These are phyloP conservation scores for Apiotrichum brassicae DNA, from an alignment of 1,284 basidiomycete species.

Conservation along the genomic window DNA sequence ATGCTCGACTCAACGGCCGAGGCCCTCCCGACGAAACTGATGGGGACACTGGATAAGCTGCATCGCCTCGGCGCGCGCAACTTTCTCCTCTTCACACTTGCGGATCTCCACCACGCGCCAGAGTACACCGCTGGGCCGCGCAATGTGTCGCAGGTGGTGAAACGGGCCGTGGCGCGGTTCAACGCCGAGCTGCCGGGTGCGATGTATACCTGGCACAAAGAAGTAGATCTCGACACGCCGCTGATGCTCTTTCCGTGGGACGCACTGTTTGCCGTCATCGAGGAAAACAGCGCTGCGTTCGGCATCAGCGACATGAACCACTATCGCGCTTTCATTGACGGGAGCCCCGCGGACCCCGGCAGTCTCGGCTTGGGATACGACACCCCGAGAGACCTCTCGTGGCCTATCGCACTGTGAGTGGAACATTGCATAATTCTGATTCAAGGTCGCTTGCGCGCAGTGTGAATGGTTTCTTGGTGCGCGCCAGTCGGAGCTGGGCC, in stretches of 20 bases:
- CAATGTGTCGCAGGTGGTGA: background rate
- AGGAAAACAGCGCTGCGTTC: background rate
- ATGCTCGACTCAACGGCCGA: background rate
- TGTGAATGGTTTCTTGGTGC: constrained; percentile 2
- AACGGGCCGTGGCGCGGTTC: background rate
- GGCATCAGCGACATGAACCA: background rate
- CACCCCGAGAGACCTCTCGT: constrained; percentile 1
- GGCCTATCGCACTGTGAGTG: constrained; percentile 1
- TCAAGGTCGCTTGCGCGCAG: background rate
- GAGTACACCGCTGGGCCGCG: constrained; percentile 1
- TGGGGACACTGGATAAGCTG: background rate
- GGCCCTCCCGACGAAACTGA: background rate
- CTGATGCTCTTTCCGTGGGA: background rate
- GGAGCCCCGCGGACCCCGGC: background rate
- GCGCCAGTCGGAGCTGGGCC: background rate
- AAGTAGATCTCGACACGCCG: too few relatives aligned
- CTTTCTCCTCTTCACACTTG: background rate
- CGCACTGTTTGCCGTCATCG: background rate
- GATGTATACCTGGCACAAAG: background rate
- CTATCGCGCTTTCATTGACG: background rate
- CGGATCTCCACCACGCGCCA: background rate
- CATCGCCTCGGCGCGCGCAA: background rate
- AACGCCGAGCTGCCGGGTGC: background rate
- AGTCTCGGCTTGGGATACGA: background rate
- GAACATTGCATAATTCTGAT: background rate